A percentile compares a stretch with the other conserved stretches of the same genome.
Conservation (phyloP, 345 rosid species). For the Rubroshorea leprosula region DNA sequence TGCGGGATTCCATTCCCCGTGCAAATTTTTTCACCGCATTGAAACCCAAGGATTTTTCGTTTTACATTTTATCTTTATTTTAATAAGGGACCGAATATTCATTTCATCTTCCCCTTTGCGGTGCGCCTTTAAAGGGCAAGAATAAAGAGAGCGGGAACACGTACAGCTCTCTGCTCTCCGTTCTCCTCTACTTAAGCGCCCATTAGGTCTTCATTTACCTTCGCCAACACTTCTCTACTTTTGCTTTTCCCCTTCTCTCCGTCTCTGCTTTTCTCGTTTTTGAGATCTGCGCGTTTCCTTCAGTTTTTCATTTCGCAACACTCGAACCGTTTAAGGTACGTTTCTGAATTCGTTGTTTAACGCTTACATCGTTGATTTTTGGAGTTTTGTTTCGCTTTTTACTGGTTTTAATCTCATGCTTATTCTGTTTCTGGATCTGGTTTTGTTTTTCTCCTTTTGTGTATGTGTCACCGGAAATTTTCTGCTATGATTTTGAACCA, state of each 20-base stretch:
- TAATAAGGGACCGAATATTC: neutral
- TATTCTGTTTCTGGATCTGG: conserved; percentile 17
- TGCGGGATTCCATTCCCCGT: conserved; percentile 8
- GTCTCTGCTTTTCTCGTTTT: conserved; percentile 11
- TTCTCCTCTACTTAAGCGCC: conserved; percentile 25
- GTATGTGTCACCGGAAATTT: neutral
- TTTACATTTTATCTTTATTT: neutral
- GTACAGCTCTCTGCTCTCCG: conserved; percentile 17
- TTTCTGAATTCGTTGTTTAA: conserved; percentile 18
- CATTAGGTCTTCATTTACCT: neutral
- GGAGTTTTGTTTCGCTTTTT: conserved; percentile 8
- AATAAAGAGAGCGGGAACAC: conserved; percentile 41
- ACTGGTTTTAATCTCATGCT: neutral
- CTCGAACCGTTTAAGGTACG: conserved; percentile 30
- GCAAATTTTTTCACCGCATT: neutral
- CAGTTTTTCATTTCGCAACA: conserved; percentile 7
- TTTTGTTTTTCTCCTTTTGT: neutral
- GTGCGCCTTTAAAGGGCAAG: conserved; percentile 25
- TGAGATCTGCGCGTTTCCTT: conserved; percentile 33
- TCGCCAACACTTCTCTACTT: neutral
- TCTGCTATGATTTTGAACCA: too few species aligned
- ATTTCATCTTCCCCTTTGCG: neutral
- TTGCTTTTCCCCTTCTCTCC: conserved; percentile 4
- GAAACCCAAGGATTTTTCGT: conserved; percentile 13
- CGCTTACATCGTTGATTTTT: conserved; percentile 12